phyloP scores from a whole-genome alignment of 2,329 filamentous ascomycete species.

The Didymella sp. region DNA sequence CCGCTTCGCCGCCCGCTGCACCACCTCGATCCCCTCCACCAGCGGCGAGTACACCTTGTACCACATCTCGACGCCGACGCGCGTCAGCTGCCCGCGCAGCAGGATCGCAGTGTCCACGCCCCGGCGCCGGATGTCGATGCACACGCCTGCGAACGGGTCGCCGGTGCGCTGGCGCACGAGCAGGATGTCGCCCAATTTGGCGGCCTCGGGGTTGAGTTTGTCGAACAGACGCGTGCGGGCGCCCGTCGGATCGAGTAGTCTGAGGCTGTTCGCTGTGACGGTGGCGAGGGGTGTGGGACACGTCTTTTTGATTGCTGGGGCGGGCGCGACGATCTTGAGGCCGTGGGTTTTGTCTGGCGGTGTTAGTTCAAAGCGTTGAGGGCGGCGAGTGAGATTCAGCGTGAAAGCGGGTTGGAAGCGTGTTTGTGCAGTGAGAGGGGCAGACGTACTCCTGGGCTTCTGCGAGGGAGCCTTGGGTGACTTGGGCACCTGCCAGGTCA shows the following conservation, averaged over 20 bases:
- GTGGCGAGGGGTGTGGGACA: slow-evolving; percentile 72
- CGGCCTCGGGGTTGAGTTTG: slow-evolving; percentile 76
- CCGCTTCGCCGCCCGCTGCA: slow-evolving; percentile 84
- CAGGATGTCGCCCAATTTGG: slow-evolving; percentile 86
- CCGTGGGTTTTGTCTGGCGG: slow-evolving; percentile 37
- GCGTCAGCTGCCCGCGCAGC: slow-evolving; percentile 83
- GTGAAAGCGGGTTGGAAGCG: too few species aligned
- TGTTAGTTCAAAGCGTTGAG: background rate
- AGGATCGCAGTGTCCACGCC: slow-evolving; percentile 89
- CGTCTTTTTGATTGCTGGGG: slow-evolving; percentile 61
- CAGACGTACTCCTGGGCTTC: slow-evolving; percentile 19
- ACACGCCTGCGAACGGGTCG: slow-evolving; percentile 89
- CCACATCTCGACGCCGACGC: slow-evolving; percentile 95
- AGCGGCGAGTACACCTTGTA: slow-evolving; percentile 93
- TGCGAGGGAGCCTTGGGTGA: slow-evolving; percentile 2
- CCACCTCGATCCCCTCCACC: slow-evolving; percentile 89
- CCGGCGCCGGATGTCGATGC: slow-evolving; percentile 82
- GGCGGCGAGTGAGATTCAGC: too few species aligned
- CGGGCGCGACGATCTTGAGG: slow-evolving; percentile 58
- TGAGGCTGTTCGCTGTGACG: slow-evolving; percentile 73
- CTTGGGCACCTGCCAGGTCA: slow-evolving; percentile 10
- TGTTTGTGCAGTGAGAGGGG: too few species aligned
- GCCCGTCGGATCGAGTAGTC: slow-evolving; percentile 81
- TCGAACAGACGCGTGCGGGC: slow-evolving; percentile 83
- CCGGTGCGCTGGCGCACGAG: slow-evolving; percentile 84